Evolutionary conservation across 768 basidiomycete species (phyloP).

Genomic region (Ramaria sp.): DNA sequence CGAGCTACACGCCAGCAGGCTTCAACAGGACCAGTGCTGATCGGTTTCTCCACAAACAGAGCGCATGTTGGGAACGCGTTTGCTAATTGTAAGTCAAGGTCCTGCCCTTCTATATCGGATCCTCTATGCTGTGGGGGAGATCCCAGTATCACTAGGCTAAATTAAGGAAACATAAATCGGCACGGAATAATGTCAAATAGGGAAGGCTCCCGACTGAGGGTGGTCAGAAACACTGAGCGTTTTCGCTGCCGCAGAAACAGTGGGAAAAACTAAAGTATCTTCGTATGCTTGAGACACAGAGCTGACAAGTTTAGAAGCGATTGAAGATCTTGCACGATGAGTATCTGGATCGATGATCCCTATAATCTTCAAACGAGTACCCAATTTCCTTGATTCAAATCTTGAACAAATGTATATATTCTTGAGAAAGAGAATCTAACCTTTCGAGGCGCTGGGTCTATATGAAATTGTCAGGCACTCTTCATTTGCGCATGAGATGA

Average conservation of each 20-base stretch:
- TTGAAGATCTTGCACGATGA: constrained; percentile 25
- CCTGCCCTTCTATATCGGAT: constrained; percentile 25
- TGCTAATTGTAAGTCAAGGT: constrained; percentile 32
- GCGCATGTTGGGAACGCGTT: constrained; percentile 31
- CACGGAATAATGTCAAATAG: not conserved
- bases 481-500: too few relatives aligned
- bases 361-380: constrained; percentile 34
- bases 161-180: too few relatives aligned
- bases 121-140: constrained; percentile 32
- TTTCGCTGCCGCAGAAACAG: constrained; percentile 23
- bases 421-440: constrained; percentile 9
- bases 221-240: constrained; percentile 15
- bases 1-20: constrained; percentile 21
- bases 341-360: constrained; percentile 34
- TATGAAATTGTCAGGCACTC: too few relatives aligned
- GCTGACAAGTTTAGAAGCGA: constrained; percentile 28
- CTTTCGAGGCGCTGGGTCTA: constrained; percentile 16
- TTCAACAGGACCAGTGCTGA: constrained; percentile 23
- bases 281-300: constrained; percentile 32
- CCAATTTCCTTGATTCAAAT: constrained; percentile 25
- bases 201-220: constrained; percentile 21
- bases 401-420: not conserved
- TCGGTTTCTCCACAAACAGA: constrained; percentile 36
- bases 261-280: constrained; percentile 25
- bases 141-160: constrained; percentile 30